Base-by-base conservation (phyloP, 2,329 filamentous ascomycete species). In the Thelonectria discophora region DNA sequence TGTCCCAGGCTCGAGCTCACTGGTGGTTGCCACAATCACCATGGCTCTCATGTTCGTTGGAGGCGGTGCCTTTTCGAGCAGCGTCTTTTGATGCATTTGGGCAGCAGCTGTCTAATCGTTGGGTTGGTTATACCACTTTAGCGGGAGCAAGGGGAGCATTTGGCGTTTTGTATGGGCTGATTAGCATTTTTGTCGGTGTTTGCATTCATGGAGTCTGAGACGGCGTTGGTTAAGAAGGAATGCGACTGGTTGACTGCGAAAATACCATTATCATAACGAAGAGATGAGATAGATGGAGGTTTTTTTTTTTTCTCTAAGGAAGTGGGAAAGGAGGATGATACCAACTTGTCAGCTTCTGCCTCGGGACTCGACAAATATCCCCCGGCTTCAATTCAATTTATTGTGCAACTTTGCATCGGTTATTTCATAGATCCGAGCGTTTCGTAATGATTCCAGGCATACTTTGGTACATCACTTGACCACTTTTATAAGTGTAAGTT, bases 41-140 rank as follows among this genome's bases (percentile, higher is more conserved):
- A 55, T 69, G 48, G 57, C 57, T 32, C 71, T 72, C 39, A 62
- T 72, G 54, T 55, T 74, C n/a, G 59, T 68, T 21, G 60, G 68
- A 40, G 65, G 66, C 46, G 62, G 66, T 27, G 55, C 59, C 21
- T 66, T 69, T 47, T 61, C 57, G 20, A 59, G 37, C 34, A 65
- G 58, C 58, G 51, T 67, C 48, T 46, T 27, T 52, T 60, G 52
- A 58, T 24, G 12, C 40, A 11, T 21, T 30, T 57, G 30, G 53
- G 53, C 47, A 47, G 49, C 34, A 40, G 48, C 37, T 60, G 37
- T 61, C 51, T 64, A 42, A 47, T 48, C 48, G 57, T n/a, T 54
- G 56, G 51, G 54, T 47, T 55, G 51, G 50, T 39, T 58, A 21
- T 39, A 6, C 51, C 55, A 30, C 27, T 66, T 65, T 53, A 45